A percentile compares a stretch with the other conserved stretches of the same genome.
Conservation (phyloP, 768 basidiomycete species). For the Xerocomellus dryophilus region DNA sequence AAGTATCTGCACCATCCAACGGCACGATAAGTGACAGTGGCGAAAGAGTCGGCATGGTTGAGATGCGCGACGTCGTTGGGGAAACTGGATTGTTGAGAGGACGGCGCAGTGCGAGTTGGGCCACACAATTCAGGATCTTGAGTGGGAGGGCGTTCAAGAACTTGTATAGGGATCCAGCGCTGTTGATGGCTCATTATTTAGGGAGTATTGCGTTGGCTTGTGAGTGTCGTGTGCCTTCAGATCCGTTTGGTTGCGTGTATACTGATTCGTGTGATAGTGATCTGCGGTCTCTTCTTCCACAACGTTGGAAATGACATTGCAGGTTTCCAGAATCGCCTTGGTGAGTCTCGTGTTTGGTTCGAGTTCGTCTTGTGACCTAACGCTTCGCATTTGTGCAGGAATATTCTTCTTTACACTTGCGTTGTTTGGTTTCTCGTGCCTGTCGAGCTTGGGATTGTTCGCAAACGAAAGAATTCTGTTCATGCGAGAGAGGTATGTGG, state of each 20-base stretch:
- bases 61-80: conserved; percentile 63
- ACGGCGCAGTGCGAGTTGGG: conserved; percentile 78
- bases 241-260: not conserved
- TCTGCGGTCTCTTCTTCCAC: conserved; percentile 93
- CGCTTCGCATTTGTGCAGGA: conserved; percentile 39
- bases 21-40: conserved; percentile 25
- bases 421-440: conserved; percentile 93
- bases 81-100: conserved; percentile 70
- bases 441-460: conserved; percentile 91
- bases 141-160: conserved; percentile 99
- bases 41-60: conserved; percentile 33
- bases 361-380: not conserved
- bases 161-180: conserved; percentile 88
- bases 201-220: conserved; percentile 81
- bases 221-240: conserved; percentile 39
- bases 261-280: conserved; percentile 43
- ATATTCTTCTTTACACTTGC: conserved; percentile 98
- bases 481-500: conserved; percentile 88
- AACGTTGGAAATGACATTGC: conserved; percentile 90
- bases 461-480: conserved; percentile 94
- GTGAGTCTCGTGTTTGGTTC: conserved; percentile 34
- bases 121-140: conserved; percentile 89
- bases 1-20: conserved; percentile 18
- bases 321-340: conserved; percentile 94
- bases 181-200: conserved; percentile 87